Evolutionary conservation across 768 basidiomycete species (phyloP), one percentile per base, ranked within the genome.

Genomic region (Chiua virens): DNA sequence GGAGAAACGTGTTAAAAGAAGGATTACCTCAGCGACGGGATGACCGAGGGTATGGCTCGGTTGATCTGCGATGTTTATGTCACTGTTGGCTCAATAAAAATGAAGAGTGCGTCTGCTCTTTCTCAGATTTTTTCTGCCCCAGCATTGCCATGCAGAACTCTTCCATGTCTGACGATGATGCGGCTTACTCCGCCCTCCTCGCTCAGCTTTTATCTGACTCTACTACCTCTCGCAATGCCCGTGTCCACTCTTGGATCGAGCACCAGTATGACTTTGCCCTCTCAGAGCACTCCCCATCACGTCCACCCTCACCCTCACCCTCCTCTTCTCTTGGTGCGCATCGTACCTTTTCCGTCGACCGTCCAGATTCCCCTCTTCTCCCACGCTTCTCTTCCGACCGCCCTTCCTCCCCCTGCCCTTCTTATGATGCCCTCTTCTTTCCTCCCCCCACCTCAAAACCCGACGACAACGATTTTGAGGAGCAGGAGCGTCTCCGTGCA

Each of bases 251-350:
- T 1, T 69, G 67, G 67, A 69, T 69, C 21, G 67, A 69, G 38
- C 69, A 71, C 25, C 67, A 69, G n/a, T 69, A 69, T 44, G 69
- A 69, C 58, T 69, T 68, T 62, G 67, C 61, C 17, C 52, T 68
- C 27, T 59, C 67, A 2, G 67, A 68, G n/a, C 61, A 59, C 2
- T 1, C 39, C 10, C 49, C 49, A 2, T 54, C 63, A 2, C 63
- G 53, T 11, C 39, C 60, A 0, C 59, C 68, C 2, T 67, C 67
- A 0, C 66, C 67, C 0, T 67, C 68, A 0, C 66, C 65, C 0
- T 69, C 67, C 0, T 68, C 68, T n/a, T 69, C 67, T 2, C 55
- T 68, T 44, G 68, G 67, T 11, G 65, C 61, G 0, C 56, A 60
- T 54, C 67, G 65, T 50, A 45, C 41, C 0, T 14, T 2, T 22